Evolutionary conservation across 805 yeast genomes (phyloP).

Genomic region (Starmerella ratchasimensis): DNA sequence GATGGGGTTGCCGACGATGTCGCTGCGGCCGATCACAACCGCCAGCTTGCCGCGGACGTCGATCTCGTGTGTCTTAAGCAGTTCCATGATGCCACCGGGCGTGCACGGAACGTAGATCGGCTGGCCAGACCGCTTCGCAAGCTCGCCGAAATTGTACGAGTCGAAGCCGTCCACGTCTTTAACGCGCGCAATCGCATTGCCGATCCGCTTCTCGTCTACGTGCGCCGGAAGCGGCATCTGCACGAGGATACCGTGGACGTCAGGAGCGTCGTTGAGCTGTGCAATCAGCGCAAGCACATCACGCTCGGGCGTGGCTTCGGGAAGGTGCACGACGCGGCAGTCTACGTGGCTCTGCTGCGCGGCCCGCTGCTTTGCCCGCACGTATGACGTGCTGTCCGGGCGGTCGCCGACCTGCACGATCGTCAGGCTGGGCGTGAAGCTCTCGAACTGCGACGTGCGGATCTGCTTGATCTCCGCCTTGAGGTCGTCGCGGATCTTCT

Average conservation of each 20-base stretch:
- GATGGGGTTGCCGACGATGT: constrained; percentile 91
- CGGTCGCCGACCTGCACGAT: constrained; percentile 84
- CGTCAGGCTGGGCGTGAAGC: constrained; percentile 61
- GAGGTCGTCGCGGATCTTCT: constrained; percentile 38
- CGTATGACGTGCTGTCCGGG: constrained; percentile 85
- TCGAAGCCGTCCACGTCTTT: constrained; percentile 97
- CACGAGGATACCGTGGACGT: constrained; percentile 74
- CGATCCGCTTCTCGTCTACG: constrained; percentile 63
- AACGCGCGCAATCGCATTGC: constrained; percentile 63
- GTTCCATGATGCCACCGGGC: constrained; percentile 80
- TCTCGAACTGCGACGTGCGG: constrained; percentile 30
- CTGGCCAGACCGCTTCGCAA: constrained; percentile 70
- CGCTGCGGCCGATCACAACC: constrained; percentile 88
- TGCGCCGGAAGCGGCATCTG: constrained; percentile 82
- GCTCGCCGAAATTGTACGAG: constrained; percentile 75
- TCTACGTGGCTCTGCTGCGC: constrained; percentile 69
- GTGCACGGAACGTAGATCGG: constrained; percentile 88
- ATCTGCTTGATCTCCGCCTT: constrained; percentile 36
- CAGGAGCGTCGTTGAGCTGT: constrained; percentile 54
- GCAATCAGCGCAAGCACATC: constrained; percentile 44
- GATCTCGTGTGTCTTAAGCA: constrained; percentile 57
- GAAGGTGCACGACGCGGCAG: constrained; percentile 52
- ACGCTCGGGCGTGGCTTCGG: constrained; percentile 46
- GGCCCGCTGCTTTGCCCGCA: constrained; percentile 80
- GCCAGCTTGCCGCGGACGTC: constrained; percentile 65